A percentile compares a stretch with the other conserved stretches of the same genome.
Evolutionary conservation across 495 filamentous ascomycete genomes (phyloP).

Genomic region (Aspergillus diversus): DNA sequence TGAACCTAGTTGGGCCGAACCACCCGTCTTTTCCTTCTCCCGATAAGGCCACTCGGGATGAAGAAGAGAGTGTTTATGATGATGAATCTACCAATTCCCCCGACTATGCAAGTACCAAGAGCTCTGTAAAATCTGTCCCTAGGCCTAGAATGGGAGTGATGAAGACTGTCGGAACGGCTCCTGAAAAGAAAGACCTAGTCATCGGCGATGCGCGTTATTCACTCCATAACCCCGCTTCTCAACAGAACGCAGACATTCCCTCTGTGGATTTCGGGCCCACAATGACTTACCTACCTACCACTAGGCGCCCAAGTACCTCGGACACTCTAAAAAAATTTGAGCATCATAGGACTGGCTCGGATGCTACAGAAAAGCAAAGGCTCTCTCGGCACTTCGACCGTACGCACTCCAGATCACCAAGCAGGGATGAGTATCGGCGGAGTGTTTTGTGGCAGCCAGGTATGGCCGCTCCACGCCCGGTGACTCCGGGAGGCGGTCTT

Average conservation of each 20-base stretch:
- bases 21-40: constrained; percentile 38
- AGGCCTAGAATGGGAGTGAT: constrained; percentile 79
- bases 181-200: constrained; percentile 52
- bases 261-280: constrained; percentile 88
- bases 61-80: constrained; percentile 55
- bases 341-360: constrained; percentile 45
- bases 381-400: constrained; percentile 33
- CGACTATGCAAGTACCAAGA: constrained; percentile 73
- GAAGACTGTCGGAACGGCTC: constrained; percentile 74
- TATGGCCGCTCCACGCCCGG: constrained; percentile 50
- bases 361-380: constrained; percentile 38
- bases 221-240: constrained; percentile 31
- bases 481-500: constrained; percentile 50
- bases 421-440: constrained; percentile 55
- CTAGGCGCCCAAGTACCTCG: constrained; percentile 43
- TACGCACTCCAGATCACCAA: constrained; percentile 41
- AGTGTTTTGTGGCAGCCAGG: constrained; percentile 83
- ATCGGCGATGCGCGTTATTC: constrained; percentile 65
- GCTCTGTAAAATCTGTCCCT: constrained; percentile 61
- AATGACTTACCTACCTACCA: constrained; percentile 61
- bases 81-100: constrained; percentile 52
- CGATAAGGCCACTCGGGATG: constrained; percentile 30
- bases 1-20: constrained; percentile 53
- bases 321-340: constrained; percentile 42
- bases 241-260: constrained; percentile 62